Base-by-base conservation (phyloP, 192 early-diverging fungal genomes). In the Umbelopsis vinacea region DNA sequence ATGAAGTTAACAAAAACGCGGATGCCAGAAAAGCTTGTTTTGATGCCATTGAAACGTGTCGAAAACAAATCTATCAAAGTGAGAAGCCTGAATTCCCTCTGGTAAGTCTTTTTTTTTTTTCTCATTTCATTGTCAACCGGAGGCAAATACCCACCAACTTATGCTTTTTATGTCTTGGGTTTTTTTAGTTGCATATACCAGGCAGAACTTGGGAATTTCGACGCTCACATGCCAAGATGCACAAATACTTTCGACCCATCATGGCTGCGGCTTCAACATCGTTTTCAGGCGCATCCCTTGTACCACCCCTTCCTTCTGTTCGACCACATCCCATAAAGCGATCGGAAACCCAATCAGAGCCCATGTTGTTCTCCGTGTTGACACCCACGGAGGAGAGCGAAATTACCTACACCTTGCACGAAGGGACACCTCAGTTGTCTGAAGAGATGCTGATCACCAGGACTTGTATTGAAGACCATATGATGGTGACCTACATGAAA, bases 381-480 rank as follows among this genome's bases (percentile, higher is more conserved):
- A 35, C 26, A 14, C 57, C 57, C 6, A 37, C 24, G 24, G 69
- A 52, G 24, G 69, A 52, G 22, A 17, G 38, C n/a, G 74, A 80
- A 29, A 57, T 76, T 11, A 54, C 52, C 14, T 76, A 76, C 48
- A 76, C 79, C 17, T 38, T 80, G 9, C 79, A 80, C 29, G 45
- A 73, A 46, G 68, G 52, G 38, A 71, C 74, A 0, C 37, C 71
- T n/a, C 40, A 73, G 21, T 14, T 81, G 0, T 74, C 75, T 15
- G 79, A 81, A 47, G 79, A 81, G 45, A 67, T 74, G 14, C 38
- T 77, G 21, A 69, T 81, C 1, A 70, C 79, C 14, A 71, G 74
- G 23, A 74, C 79, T 4, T 81, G 75, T 24, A 33, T 85, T 0
- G 74, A 78, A 52, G 82, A 85, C 67, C 79, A 81, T 71, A 71